Base-by-base conservation (phyloP, 1,139 yeast species). In the Protomyces arabidopsidicola region DNA sequence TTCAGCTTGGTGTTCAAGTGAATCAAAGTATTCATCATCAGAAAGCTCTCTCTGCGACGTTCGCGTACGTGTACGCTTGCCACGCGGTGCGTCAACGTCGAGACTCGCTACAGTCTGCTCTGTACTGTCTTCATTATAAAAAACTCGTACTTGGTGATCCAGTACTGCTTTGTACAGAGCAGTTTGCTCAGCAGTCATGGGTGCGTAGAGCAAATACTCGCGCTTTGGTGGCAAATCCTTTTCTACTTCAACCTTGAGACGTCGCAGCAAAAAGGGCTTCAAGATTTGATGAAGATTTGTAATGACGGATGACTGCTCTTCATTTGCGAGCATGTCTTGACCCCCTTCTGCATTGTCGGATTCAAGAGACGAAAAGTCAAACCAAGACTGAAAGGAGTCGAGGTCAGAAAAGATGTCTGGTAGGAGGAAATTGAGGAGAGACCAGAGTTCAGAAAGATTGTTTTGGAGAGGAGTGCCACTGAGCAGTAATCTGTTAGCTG, bases 361-460 rank as follows among this genome's bases (percentile, higher is more conserved):
- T 67, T 79, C 75, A 39, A 75, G 75, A 2, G 82, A 80, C 82
- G 69, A 83, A 70, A 88, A 88, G 73, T 91, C 95, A 75, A 93
- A 93, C 97, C 98, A 93, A 71, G 86, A 88, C 72, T 90, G 95
- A 72, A 93, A 93, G 55, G 90, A 79, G 61, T 87, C 93, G 67
- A 90, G 80, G 74, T 93, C 98, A 22, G 64, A 66, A 74, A 93
- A 93, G 45, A 93, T 87, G 71, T 91, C 97, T 0, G 98, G 98
- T 61, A 93, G 77, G 53, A 91, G 86, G 71, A 91, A 91, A 72
- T 93, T 91, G 64, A 91, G 78, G 66, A 91, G 77, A 0, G 96
- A 87, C 66, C 66, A 65, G 45, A 65, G 45, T 31, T 65, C 66
- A 9, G 66, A 31, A 24, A 65, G 52, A 45, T 65, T 65, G 50